These are phyloP conservation scores for Mortierella hygrophila DNA, from an alignment of 192 early-diverging fungal species.

Conservation along the genomic window DNA sequence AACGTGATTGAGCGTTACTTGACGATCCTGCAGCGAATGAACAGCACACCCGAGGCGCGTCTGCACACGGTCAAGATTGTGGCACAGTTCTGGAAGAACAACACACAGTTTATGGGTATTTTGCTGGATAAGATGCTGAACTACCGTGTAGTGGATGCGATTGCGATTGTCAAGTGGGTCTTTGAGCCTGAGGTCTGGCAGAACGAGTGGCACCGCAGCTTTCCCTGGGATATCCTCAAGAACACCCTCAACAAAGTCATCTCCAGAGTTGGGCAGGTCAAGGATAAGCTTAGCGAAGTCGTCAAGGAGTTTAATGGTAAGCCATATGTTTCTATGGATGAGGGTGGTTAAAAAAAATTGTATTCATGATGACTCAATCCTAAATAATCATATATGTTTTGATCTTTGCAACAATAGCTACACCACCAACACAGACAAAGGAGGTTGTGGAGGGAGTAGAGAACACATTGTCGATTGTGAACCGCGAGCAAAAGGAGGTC, in stretches of 20 bases:
- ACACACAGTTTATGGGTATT: constrained; percentile 94
- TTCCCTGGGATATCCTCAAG: constrained; percentile 88
- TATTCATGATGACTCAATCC: not conserved
- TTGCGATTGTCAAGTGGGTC: constrained; percentile 83
- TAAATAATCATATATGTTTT: not conserved
- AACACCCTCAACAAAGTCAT: constrained; percentile 90
- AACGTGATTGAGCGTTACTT: constrained; percentile 91
- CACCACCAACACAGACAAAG: constrained; percentile 35
- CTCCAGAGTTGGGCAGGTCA: constrained; percentile 80
- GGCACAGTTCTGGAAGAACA: constrained; percentile 88
- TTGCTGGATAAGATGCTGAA: constrained; percentile 95
- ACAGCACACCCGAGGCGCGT: constrained; percentile 72
- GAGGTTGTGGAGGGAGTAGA: constrained; percentile 60
- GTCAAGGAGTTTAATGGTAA: constrained; percentile 56
- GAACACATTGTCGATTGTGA: constrained; percentile 74
- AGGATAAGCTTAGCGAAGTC: constrained; percentile 63
- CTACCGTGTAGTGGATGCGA: constrained; percentile 93
- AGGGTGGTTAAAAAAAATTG: too few relatives aligned
- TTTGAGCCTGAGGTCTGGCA: constrained; percentile 69
- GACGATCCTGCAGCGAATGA: constrained; percentile 69
- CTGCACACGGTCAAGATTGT: constrained; percentile 82
- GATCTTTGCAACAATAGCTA: constrained; percentile 35
- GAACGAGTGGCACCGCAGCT: constrained; percentile 58
- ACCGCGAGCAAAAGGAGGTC: constrained; percentile 86
- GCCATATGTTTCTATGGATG: not conserved